Evolutionary conservation across 306 rosid species (phyloP), one percentile per base, ranked within the genome.

Genomic region (Acmispon strigosus): DNA sequence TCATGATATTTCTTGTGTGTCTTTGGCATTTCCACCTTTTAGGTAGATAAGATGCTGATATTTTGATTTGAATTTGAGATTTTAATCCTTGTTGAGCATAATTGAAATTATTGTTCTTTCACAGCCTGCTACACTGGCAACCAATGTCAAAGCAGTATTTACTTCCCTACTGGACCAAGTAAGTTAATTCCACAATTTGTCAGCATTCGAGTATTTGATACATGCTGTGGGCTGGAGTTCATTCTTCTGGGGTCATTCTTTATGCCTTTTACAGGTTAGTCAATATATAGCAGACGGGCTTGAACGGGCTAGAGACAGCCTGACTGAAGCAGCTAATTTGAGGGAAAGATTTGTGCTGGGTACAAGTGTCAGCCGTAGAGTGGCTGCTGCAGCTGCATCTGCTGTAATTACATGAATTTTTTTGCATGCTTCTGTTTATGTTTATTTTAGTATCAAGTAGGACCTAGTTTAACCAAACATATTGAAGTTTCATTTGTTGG

Each of bases 321-420:
- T 95, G 82, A 91, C 92, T 50, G 99, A 95, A 82, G 96, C 99
- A 71, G 96, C 96, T 19, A 84, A 83, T 82, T 91, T 95, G 90
- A 89, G 99, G 82, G 99, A 95, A 83, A 89, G 81, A 84, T 95
- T 75, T 88, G 85, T 91, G 70, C 62, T 95, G 75, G 96, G 97
- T 42, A 82, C 97, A 37, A 88, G 73, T 56, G 69, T 88, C 12
- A 91, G 91, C 83, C 90, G 99, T 81, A 86, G 97, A 81, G 99
- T 89, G 73, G 99, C 99, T 53, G 97, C 97, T 70, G 99, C 99
- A 4, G 99, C 97, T 79, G 96, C 99, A 81, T 87, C 99, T 71
- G 96, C 90, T 70, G 99, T 95, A 89, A 79, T 56, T 65, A 65
- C 72, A 60, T 48, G 43, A 69, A 84, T 41, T 74, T 10, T 43